Base-by-base conservation (phyloP, 768 basidiomycete species). In the Strobilomyces confusus region DNA sequence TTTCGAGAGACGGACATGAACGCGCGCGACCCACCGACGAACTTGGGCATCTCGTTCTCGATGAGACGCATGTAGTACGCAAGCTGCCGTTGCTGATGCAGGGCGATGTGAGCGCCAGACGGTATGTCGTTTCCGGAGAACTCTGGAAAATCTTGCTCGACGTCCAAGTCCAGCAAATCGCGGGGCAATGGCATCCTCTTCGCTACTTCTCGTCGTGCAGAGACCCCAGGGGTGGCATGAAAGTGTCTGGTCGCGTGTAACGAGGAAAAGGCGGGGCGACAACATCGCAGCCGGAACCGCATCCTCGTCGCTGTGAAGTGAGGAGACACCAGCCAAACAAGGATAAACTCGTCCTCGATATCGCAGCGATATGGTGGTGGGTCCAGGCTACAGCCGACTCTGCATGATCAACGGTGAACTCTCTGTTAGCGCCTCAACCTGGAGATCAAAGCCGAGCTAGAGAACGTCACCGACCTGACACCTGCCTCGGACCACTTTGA, bases 11-110 rank as follows among this genome's bases (percentile, higher is more conserved):
- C 40, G 45, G 44, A 49, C 40, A 44, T n/a, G 47, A 29, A 48
- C 36, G 17, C 22, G 49, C 45, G 33, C n/a, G 5, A 67, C 76
- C 65, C 53, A 93, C 94, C 86, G 61, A 90, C 84, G 47, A 95
- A 81, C 66, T 88, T 84, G 20, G 89, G 87, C 80, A 92, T 83
- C 71, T 95, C 92, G 58, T 89, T 83, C 67, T 93, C 92, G 54
- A 95, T 90, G 57, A 94, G 77, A 48, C 92, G 80, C 65, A 95
- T 73, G 66, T 92, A 89, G 59, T 89, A 80, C 40, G 93, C 70
- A 42, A 81, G 73, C 64, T 89, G 78, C 30, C 91, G 79, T 59
- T 93, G 84, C 63, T 90, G 81, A 52, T 82, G 79, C 45, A 94
- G 70, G 61, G 85, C 79, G 37, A 86, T 64, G 72, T 95, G 92